These are phyloP conservation scores for Blastomyces emzantsi DNA, from an alignment of 2,329 filamentous ascomycete genomes.

Conservation along the genomic window DNA sequence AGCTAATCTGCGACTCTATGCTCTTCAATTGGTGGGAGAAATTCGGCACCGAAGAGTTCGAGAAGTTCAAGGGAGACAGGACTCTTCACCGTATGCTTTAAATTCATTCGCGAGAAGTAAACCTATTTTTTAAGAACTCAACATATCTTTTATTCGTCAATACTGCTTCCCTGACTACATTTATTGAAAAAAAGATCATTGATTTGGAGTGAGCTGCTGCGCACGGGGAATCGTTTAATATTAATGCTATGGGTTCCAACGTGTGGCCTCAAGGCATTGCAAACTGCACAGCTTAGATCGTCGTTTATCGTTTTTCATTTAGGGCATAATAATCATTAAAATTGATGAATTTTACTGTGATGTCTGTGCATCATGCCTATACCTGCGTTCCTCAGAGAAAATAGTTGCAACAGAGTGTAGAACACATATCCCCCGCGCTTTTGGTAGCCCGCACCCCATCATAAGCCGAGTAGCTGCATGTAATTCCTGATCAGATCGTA, in stretches of 20 bases:
- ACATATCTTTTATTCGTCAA: background rate
- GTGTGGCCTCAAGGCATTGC: background rate
- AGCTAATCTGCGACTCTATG: constrained; percentile 96
- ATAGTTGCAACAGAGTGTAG: background rate
- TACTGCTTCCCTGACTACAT: background rate
- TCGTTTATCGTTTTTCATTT: background rate
- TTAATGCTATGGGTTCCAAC: background rate
- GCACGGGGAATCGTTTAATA: background rate
- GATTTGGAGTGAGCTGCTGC: background rate
- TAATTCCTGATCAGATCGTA: background rate
- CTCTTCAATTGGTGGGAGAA: constrained; percentile 96
- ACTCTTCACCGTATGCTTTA: constrained; percentile 71
- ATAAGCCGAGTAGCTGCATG: background rate
- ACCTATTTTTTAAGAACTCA: background rate
- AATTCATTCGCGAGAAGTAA: constrained; percentile 16
- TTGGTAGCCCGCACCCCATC: background rate
- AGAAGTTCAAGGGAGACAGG: constrained; percentile 77
- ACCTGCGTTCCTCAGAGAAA: background rate
- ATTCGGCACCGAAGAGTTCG: constrained; percentile 63
- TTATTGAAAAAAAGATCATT: background rate
- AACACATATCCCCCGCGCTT: background rate
- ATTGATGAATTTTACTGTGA: background rate
- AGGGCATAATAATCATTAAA: background rate
- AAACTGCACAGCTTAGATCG: background rate
- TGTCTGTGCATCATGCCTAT: background rate